Base-by-base conservation (phyloP, 2,329 filamentous ascomycete species). In the Sclerotinia spermophila region DNA sequence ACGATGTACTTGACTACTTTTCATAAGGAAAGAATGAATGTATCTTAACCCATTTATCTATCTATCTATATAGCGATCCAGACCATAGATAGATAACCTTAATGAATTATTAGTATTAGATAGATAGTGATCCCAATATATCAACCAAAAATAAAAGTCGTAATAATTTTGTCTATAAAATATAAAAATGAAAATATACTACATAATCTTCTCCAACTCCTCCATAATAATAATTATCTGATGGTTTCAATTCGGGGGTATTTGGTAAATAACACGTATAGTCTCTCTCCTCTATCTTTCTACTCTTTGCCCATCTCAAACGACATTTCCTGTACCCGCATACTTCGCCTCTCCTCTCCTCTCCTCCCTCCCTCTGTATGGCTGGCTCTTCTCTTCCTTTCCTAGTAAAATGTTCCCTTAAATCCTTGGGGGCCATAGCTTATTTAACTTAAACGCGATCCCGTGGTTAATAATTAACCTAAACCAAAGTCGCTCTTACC, bases 391-490 rank as follows among this genome's bases (percentile, higher is more conserved):
- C 24, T 38, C 56, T 30, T 3, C 15, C 59, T 24, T 10, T 27
- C 59, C 40, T 5, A 33, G 59, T 62, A 33, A 62, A 56, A 15
- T 24, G 13, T 27, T 51, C n/a, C 48, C 30, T 67, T 27, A 17
- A 35, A 10, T 21, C 21, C 30, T 51, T 56, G 35, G 48, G 64
- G 64, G 48, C 64, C 64, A 67, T 56, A 67, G 59, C 59, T 65
- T 65, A 53, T 61, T 68, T 38, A 62, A 40, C n/a, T 53, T 53
- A 53, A 53, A 68, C 66, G 66, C 66, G 66, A 61, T 61, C 66
- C 66, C 66, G 66, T 68, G 66, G 55, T 40, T 65, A 45, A 53
- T 19, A 53, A 53, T 13, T n/a, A 53, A 38, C 35, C 48, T 59
- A 59, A 59, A 38, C 62, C 38, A 44, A 68, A 61, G 66, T 40